These are phyloP conservation scores for Trypanosoma brucei DNA, from an alignment of 208 protist genomes.

Conservation along the genomic window DNA sequence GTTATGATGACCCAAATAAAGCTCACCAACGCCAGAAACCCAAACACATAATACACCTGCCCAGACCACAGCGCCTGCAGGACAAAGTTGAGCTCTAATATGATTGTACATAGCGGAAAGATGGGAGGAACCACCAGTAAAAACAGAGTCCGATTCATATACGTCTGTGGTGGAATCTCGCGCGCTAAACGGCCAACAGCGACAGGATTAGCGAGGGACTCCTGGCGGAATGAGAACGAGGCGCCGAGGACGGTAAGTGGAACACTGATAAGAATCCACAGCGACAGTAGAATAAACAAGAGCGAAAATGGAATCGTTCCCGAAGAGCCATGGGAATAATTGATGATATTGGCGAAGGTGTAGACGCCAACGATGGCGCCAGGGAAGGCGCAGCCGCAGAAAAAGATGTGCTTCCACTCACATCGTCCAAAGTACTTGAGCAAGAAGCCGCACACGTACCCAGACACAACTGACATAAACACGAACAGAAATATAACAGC, in stretches of 20 bases:
- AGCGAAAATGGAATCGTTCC: slow-evolving; percentile 56
- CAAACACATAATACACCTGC: slow-evolving; percentile 98
- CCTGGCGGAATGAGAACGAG: slow-evolving; percentile 93
- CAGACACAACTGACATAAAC: slow-evolving; percentile 82
- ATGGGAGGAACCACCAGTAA: slow-evolving; percentile 62
- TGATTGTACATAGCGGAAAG: slow-evolving; percentile 95
- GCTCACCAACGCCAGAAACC: slow-evolving; percentile 96
- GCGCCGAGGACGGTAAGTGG: slow-evolving; percentile 94
- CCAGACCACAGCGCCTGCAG: slow-evolving; percentile 92
- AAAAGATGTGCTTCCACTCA: slow-evolving; percentile 91
- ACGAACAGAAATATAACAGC: slow-evolving; percentile 73
- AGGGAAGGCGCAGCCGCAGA: slow-evolving; percentile 60
- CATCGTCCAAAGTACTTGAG: slow-evolving; percentile 88
- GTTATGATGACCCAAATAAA: slow-evolving; percentile 94
- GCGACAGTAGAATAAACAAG: slow-evolving; percentile 48
- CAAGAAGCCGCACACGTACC: slow-evolving; percentile 90
- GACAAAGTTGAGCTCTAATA: slow-evolving; percentile 99
- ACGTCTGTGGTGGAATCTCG: slow-evolving; percentile 91
- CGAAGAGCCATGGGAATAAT: slow-evolving; percentile 47
- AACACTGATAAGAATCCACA: slow-evolving; percentile 93
- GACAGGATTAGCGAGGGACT: slow-evolving; percentile 77
- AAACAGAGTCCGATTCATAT: slow-evolving; percentile 54
- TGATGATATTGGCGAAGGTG: slow-evolving; percentile 63
- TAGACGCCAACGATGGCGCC: slow-evolving; percentile 58
- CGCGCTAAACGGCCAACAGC: slow-evolving; percentile 94